These are phyloP conservation scores for Heracleum sosnowskyi DNA, from an alignment of 129 eudicot species.

Conservation along the genomic window DNA sequence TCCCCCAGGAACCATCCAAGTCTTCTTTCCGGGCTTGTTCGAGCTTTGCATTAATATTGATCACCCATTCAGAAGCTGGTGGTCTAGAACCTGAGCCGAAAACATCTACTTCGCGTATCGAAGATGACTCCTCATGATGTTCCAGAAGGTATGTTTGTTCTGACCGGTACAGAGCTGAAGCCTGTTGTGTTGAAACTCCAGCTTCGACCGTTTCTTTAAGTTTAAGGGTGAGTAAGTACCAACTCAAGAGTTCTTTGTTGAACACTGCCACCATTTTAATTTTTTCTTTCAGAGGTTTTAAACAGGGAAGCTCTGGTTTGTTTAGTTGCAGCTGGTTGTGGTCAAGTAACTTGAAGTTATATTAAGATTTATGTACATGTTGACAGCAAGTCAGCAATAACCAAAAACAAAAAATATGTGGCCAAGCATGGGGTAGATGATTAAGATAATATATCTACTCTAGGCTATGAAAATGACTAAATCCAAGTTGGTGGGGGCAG, in stretches of 20 bases:
- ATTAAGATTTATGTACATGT: neutral
- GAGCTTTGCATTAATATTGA: slow-evolving; percentile 52
- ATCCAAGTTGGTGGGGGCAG: neutral
- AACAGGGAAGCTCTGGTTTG: neutral
- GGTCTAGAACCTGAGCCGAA: slow-evolving; percentile 25
- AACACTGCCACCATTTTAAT: slow-evolving; percentile 86
- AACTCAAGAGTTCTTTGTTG: slow-evolving; percentile 88
- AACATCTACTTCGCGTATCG: slow-evolving; percentile 20
- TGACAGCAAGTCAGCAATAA: neutral
- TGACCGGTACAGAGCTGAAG: slow-evolving; percentile 22
- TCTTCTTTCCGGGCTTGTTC: slow-evolving; percentile 60
- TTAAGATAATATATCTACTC: neutral
- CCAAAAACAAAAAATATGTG: neutral
- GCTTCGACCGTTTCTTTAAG: slow-evolving; percentile 78
- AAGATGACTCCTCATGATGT: slow-evolving; percentile 21
- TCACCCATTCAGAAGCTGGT: slow-evolving; percentile 62
- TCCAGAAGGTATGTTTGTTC: slow-evolving; percentile 14
- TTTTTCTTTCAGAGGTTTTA: neutral
- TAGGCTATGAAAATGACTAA: neutral
- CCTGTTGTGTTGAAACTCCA: slow-evolving; percentile 21
- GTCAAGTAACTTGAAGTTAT: neutral
- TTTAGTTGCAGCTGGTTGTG: neutral
- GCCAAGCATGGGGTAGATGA: neutral
- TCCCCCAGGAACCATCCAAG: slow-evolving; percentile 58
- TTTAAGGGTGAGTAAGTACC: slow-evolving; percentile 85